Percentiles rank a stretch among this genome's conserved stretches.
These are phyloP conservation scores for Effrenium voratum DNA, from an alignment of 73 alveolate species.

Conservation along the genomic window DNA sequence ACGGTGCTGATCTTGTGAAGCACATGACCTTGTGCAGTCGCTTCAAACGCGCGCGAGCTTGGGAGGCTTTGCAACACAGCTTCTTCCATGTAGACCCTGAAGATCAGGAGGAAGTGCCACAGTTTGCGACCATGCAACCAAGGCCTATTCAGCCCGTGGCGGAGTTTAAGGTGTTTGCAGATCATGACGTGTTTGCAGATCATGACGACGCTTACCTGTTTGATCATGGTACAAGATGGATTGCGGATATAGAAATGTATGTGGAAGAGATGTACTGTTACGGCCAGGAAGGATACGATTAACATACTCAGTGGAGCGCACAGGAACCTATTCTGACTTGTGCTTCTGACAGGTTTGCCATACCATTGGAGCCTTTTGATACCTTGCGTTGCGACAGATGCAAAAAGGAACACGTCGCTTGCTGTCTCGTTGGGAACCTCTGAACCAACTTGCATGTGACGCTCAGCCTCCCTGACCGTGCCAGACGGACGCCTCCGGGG, in stretches of 20 bases:
- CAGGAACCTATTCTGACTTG: too few relatives aligned
- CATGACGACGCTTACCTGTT: slow-evolving; percentile 31
- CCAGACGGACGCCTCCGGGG: too few relatives aligned
- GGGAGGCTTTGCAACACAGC: slow-evolving; percentile 70
- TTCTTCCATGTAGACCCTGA: slow-evolving; percentile 41
- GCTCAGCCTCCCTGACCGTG: too few relatives aligned
- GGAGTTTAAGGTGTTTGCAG: slow-evolving; percentile 3
- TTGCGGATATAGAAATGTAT: not conserved
- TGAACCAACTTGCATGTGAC: too few relatives aligned
- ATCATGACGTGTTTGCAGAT: too few relatives aligned
- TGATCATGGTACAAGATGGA: slow-evolving; percentile 6
- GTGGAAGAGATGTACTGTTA: slow-evolving; percentile 22
- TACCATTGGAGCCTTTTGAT: too few relatives aligned
- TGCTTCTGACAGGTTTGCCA: too few relatives aligned
- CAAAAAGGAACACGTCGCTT: too few relatives aligned
- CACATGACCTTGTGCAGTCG: slow-evolving; percentile 55
- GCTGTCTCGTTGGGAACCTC: too few relatives aligned
- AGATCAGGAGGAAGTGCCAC: not conserved
- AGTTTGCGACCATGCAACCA: slow-evolving; percentile 33
- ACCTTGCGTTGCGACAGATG: too few relatives aligned
- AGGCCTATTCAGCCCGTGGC: slow-evolving; percentile 31
- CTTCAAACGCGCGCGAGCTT: slow-evolving; percentile 38
- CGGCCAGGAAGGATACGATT: slow-evolving; percentile 7
- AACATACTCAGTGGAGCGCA: slow-evolving; percentile 6
- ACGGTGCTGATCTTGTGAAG: slow-evolving; percentile 71